Conservation (phyloP, 2,329 filamentous ascomycete species). For the Davidsoniella eucalypti region DNA sequence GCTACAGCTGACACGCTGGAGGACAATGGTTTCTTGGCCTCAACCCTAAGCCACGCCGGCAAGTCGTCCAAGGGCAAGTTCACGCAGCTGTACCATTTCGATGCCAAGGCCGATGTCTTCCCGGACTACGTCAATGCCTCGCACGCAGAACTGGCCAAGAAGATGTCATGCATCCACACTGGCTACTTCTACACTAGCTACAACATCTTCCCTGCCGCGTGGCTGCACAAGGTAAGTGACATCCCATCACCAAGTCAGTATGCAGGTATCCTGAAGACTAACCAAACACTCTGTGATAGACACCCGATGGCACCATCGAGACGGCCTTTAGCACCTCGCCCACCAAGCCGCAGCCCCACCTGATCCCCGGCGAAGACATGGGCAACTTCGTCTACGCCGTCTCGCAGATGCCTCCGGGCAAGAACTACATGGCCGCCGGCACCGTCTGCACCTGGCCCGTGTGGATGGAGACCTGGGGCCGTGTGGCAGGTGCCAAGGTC, state of each 20-base stretch:
- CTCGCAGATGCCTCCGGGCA: constrained; percentile 31
- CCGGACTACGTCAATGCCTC: constrained; percentile 27
- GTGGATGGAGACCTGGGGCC: constrained; percentile 27
- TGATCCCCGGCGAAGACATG: constrained; percentile 30
- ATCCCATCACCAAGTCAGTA: neutral
- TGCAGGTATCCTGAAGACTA: neutral
- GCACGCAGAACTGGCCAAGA: constrained; percentile 28
- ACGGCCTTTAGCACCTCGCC: constrained; percentile 31
- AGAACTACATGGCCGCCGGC: constrained; percentile 32
- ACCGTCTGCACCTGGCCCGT: constrained; percentile 30
- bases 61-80: constrained; percentile 29
- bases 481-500: constrained; percentile 20
- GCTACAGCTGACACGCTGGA: constrained; percentile 24
- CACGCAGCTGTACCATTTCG: constrained; percentile 35
- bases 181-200: constrained; percentile 33
- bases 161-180: constrained; percentile 35
- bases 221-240: constrained; percentile 27
- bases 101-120: constrained; percentile 35
- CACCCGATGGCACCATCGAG: constrained; percentile 25
- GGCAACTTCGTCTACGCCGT: constrained; percentile 33
- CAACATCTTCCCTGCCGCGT: constrained; percentile 28
- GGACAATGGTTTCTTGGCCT: constrained; percentile 32
- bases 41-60: constrained; percentile 31
- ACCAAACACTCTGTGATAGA: neutral
- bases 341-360: constrained; percentile 24